These are phyloP conservation scores for Plasmodium malariae DNA, from an alignment of 169 alveolate genomes.

Conservation along the genomic window DNA sequence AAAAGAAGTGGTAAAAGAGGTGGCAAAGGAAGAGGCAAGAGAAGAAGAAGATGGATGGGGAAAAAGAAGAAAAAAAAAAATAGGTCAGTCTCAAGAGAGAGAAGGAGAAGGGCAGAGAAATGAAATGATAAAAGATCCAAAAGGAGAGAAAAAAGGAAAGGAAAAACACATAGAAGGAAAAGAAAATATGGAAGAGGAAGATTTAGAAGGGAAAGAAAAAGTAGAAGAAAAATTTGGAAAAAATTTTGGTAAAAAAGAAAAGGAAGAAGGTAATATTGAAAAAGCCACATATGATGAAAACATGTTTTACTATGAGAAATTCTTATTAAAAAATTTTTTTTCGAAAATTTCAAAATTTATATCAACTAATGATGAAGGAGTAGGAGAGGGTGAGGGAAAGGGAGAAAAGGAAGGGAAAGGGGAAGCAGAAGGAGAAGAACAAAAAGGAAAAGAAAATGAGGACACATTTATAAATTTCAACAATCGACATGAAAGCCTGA, in stretches of 20 bases:
- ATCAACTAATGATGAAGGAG: slow-evolving; percentile 33
- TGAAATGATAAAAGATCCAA: not conserved
- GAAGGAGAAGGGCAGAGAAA: not conserved
- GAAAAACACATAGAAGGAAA: not conserved
- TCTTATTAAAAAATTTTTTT: slow-evolving; percentile 41
- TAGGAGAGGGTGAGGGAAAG: not conserved
- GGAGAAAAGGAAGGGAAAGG: not conserved
- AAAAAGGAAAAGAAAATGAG: not conserved
- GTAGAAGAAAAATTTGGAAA: not conserved
- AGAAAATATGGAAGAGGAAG: slow-evolving; percentile 1
- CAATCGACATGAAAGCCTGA: not conserved
- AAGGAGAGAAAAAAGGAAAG: not conserved
- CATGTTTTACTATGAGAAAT: slow-evolving; percentile 38
- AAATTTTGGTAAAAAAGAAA: not conserved
- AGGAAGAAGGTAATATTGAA: not conserved
- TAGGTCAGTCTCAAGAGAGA: not conserved
- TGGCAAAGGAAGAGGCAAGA: not conserved
- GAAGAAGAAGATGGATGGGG: not conserved
- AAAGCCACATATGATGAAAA: slow-evolving; percentile 36
- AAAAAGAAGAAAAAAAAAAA: not conserved
- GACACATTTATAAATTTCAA: not conserved
- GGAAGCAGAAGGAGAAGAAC: not conserved
- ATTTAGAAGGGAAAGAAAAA: not conserved
- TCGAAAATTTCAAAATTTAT: slow-evolving; percentile 28
- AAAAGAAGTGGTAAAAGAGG: not conserved